Evolutionary conservation across 805 yeast genomes (phyloP).

Genomic region (Starmerella geochares): DNA sequence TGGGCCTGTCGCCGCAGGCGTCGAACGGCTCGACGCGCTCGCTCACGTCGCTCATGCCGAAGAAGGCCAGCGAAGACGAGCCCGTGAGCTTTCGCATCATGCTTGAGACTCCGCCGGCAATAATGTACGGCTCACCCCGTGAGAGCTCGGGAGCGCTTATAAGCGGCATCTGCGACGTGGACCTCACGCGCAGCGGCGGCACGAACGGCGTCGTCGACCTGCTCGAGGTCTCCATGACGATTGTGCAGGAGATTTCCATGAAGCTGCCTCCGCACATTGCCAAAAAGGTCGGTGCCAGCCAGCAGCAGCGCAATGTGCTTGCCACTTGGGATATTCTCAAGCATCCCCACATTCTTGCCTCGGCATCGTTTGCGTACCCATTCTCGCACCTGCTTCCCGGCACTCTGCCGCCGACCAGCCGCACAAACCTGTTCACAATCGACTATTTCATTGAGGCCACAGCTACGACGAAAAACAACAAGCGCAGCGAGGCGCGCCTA

Average conservation of each 20-base stretch:
- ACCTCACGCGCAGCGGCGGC: conserved; percentile 37
- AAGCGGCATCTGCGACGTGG: conserved; percentile 64
- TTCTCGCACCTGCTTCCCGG: conserved; percentile 87
- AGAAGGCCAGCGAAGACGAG: conserved; percentile 6
- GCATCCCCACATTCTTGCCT: conserved; percentile 43
- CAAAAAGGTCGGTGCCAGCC: conserved; percentile 19
- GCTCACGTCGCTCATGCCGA: conserved; percentile 1
- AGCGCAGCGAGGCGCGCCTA: conserved; percentile 11
- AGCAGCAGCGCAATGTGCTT: conserved; percentile 39
- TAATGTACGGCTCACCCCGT: conserved; percentile 65
- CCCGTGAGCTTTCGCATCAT: conserved; percentile 19
- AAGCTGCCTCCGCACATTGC: conserved; percentile 18
- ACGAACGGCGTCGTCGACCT: conserved; percentile 44
- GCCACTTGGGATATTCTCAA: conserved; percentile 83
- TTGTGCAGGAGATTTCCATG: conserved; percentile 56
- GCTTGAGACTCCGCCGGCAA: conserved; percentile 84
- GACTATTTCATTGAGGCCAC: conserved; percentile 67
- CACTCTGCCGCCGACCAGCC: conserved; percentile 63
- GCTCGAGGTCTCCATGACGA: conserved; percentile 24
- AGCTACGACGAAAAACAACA: conserved; percentile 16
- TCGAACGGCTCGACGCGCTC: conserved; percentile 4
- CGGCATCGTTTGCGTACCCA: conserved; percentile 80
- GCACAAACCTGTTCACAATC: conserved; percentile 51
- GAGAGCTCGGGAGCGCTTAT: conserved; percentile 80
- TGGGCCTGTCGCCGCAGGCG: background rate